These are phyloP conservation scores for Alternaria consortialis DNA, from an alignment of 2,329 filamentous ascomycete species.

Conservation along the genomic window DNA sequence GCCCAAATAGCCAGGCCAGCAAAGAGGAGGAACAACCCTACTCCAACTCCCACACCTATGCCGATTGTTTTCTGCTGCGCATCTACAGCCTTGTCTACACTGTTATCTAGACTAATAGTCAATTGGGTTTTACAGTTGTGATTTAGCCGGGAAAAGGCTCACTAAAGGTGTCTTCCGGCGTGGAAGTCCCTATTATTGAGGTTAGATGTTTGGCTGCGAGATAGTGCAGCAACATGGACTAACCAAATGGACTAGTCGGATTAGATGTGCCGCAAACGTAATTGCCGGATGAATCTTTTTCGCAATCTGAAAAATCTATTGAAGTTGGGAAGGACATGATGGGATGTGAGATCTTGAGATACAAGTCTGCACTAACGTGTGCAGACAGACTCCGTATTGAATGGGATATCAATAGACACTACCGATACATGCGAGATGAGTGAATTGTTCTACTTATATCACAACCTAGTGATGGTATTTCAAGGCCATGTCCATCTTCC, in stretches of 20 bases:
- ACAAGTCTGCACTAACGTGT: neutral
- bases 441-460: constrained; percentile 2
- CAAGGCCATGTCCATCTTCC: neutral
- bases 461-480: neutral
- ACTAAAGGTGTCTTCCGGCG: neutral
- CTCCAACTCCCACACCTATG: constrained; percentile 2
- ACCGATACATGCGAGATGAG: neutral
- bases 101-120: neutral
- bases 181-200: neutral
- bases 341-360: neutral
- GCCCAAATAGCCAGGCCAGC: neutral
- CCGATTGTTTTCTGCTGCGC: constrained; percentile 4
- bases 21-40: constrained; percentile 11
- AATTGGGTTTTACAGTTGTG: neutral
- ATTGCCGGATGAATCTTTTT: neutral
- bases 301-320: neutral
- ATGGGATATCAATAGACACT: neutral
- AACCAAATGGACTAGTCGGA: neutral
- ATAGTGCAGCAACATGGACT: neutral
- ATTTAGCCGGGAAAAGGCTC: neutral
- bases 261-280: neutral
- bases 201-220: neutral
- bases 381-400: neutral
- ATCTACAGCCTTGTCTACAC: neutral
- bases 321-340: constrained; percentile 5